Conservation (phyloP, 768 basidiomycete genomes). For the Candolleomyces efflorescens region DNA sequence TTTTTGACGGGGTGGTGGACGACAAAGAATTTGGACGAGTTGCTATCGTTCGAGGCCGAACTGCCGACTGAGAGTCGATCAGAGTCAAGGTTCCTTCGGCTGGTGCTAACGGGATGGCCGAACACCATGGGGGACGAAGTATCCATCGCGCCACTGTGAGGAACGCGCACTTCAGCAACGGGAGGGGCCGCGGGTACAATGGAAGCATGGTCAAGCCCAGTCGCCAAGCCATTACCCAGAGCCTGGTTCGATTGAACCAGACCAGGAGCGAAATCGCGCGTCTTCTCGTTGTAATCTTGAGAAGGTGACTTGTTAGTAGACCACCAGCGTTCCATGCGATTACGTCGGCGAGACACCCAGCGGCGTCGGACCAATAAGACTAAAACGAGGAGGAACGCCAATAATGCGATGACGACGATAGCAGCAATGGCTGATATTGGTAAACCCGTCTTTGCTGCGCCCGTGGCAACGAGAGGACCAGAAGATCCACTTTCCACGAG, state of each 20-base stretch:
- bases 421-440: constrained; percentile 37
- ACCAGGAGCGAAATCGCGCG: constrained; percentile 51
- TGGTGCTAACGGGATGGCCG: no score
- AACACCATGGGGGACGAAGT: no score
- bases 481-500: no score
- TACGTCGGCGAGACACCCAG: constrained; percentile 35
- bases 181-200: constrained; percentile 42
- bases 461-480: neutral
- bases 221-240: neutral
- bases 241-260: constrained; percentile 41
- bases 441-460: constrained; percentile 1
- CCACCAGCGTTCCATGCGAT: constrained; percentile 46
- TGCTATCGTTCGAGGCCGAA: constrained; percentile 23
- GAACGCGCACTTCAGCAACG: constrained; percentile 48
- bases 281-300: constrained; percentile 22
- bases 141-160: constrained; percentile 4
- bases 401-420: constrained; percentile 30
- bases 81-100: neutral
- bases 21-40: constrained; percentile 32
- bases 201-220: constrained; percentile 17
- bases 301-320: constrained; percentile 23
- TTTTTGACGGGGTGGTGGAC: constrained; percentile 47
- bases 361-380: constrained; percentile 46
- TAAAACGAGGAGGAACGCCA: constrained; percentile 24
- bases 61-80: constrained; percentile 37